Evolutionary conservation across 352 stramenopile species (phyloP).

Genomic region (Globisporangium paroecandrum): DNA sequence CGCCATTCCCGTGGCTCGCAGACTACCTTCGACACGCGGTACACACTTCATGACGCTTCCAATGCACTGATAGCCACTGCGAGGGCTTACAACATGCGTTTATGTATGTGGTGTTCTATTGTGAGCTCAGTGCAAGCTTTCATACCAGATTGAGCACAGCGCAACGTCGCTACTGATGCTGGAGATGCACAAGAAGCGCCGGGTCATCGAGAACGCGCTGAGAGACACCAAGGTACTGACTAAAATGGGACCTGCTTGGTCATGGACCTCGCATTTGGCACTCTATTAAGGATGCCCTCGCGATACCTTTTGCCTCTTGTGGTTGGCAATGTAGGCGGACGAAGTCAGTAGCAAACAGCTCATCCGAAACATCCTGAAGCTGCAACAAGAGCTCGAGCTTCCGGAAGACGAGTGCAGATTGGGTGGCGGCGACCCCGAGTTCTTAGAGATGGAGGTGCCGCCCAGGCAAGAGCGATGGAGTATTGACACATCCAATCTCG

Average conservation of each 20-base stretch:
- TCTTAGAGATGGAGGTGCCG: conserved; percentile 30
- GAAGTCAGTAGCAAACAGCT: conserved; percentile 47
- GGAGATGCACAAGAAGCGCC: conserved; percentile 72
- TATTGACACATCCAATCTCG: conserved; percentile 27
- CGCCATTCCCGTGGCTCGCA: conserved; percentile 47
- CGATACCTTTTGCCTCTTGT: background rate
- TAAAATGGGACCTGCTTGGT: background rate
- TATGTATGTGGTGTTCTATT: background rate
- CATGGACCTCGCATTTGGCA: background rate
- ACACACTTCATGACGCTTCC: background rate
- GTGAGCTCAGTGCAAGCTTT: conserved; percentile 47
- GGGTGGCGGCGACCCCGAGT: conserved; percentile 30
- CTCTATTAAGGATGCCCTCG: background rate
- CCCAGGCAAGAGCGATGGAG: conserved; percentile 50
- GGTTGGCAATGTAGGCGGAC: conserved; percentile 16
- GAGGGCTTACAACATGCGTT: too few species aligned
- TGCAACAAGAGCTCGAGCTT: conserved; percentile 39
- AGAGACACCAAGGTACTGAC: conserved; percentile 36
- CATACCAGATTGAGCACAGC: conserved; percentile 41
- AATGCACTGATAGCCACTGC: background rate
- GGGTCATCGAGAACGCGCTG: conserved; percentile 54
- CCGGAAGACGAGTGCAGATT: conserved; percentile 34
- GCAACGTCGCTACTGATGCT: conserved; percentile 38
- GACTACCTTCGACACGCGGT: conserved; percentile 60
- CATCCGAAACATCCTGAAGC: conserved; percentile 31